Base-by-base conservation (phyloP, 306 rosid genomes). In the Cyclanthera cordifolia region DNA sequence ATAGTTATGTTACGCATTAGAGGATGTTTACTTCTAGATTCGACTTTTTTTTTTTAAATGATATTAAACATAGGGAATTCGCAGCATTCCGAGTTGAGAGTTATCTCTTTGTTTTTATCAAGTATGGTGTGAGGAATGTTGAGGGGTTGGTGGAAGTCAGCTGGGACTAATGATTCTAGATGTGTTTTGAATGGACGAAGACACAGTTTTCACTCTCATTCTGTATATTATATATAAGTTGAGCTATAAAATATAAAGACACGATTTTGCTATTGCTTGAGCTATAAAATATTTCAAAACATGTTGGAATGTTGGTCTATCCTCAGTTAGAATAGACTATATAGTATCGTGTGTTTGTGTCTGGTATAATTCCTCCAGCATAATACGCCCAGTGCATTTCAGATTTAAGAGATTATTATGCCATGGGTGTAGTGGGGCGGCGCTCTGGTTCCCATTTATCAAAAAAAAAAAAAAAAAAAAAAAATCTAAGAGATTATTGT, bases 401-500 rank as follows among this genome's bases (percentile, higher is more conserved):
- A 21, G 70, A 65, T 65, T 59, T 68, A 48, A 68, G 11, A 37
- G 43, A 37, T 37, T 37, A 37, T 37, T 37, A 11, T 37, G 43
- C 43, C 43, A 2, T 11, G 12, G 41, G 8, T 34, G 1, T 1
- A 37, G 0, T 8, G 43, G 11, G 5, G 43, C 12, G 43, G 8
- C 7, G 43, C 43, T 37, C 43, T 2, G 11, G 8, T 66, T 45
- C 15, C 15, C 7, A 11, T 10, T 8, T 37, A 37, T 37, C 1
- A 27, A 27, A n/a, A n/a, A n/a, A n/a, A n/a, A n/a, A 37, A 37
- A 37, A 37, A 6, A 37, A 37, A 37, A 37, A 37, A 37, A 6
- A 37, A 37, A 41, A 66, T 66, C 50, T 52, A 50, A 69, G 48
- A 32, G 57, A 64, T 63, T 24, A 47, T 32, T 24, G 71, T 28